Conservation (phyloP, 2,329 filamentous ascomycete genomes). For the Fusarium sacchari region DNA sequence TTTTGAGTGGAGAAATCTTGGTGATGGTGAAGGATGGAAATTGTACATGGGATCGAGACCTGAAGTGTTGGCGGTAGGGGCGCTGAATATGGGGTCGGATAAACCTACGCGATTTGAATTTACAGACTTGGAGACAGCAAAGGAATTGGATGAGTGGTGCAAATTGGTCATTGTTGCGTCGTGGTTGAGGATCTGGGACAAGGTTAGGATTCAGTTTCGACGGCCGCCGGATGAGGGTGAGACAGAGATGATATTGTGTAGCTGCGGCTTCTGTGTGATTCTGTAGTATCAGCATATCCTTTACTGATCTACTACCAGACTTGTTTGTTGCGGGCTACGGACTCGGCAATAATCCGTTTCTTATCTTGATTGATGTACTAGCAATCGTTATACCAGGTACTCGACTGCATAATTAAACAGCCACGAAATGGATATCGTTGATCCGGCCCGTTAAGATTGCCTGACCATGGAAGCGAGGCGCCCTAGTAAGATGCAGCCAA, state of each 20-base stretch:
- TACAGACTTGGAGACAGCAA: not conserved
- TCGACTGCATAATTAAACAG: not conserved
- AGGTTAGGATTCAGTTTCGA: not conserved
- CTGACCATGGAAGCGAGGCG: not conserved
- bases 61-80: not conserved
- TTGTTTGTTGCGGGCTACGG: accelerated
- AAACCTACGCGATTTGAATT: not conserved
- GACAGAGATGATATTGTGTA: not conserved
- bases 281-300: not conserved
- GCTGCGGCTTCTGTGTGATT: not conserved
- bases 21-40: slow-evolving; percentile 1
- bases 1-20: slow-evolving; percentile 3
- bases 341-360: not conserved
- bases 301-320: accelerated
- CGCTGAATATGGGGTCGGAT: slow-evolving; percentile 2
- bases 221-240: not conserved
- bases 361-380: not conserved
- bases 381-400: too few relatives aligned
- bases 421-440: not conserved
- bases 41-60: not conserved
- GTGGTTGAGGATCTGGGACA: slow-evolving; percentile 6
- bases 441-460: not conserved
- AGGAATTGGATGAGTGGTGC: not conserved
- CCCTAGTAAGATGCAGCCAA: not conserved
- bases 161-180: not conserved